Evolutionary conservation across 345 rosid species (phyloP), one percentile per base, ranked within the genome.

Genomic region (Syzygium grande): DNA sequence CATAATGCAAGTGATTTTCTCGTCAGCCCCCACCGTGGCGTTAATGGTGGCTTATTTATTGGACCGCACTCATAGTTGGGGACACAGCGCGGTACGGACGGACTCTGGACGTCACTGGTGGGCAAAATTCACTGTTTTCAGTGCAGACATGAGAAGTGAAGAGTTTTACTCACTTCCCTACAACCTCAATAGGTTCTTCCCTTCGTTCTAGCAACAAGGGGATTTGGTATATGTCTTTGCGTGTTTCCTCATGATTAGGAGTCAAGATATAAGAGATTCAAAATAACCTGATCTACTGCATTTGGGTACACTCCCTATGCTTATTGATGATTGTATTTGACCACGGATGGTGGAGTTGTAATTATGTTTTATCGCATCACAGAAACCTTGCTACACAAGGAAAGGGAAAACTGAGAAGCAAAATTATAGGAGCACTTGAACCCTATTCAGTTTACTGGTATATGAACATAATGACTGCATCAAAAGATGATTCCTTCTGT

Each of bases 61-160:
- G 92, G 99, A 96, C 85, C 51, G 88, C 91, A 94, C 97, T 85
- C 98, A 93, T 78, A 90, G 95, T 88, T 85, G 88, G 7, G 92
- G 95, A 41, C 92, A 95, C 65, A 88, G 84, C 84, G 87, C 95
- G 1, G 92, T 92, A 25, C 85, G 95, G 86, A 91, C 92, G 86
- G 99, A 97, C 89, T 94, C 95, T 86, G 99, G 99, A 79, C 92
- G 99, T 86, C 99, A 96, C 78, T 97, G 99, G 98, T 95, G 98
- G 97, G 95, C 52, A 52, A 96, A 94, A 89, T 97, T 97, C 90
- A 90, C 94, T 84, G 80, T 49, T 17, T 96, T 89, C 87, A 86
- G 89, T 13, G 87, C 92, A 34, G 99, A 97, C 90, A 52, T 91
- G 27, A 91, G 96, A 88, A 96, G 92, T 38, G 98, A 93, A 84